phyloP scores from a whole-genome alignment of 768 basidiomycete species.

The Boletus rubroflammeus region DNA sequence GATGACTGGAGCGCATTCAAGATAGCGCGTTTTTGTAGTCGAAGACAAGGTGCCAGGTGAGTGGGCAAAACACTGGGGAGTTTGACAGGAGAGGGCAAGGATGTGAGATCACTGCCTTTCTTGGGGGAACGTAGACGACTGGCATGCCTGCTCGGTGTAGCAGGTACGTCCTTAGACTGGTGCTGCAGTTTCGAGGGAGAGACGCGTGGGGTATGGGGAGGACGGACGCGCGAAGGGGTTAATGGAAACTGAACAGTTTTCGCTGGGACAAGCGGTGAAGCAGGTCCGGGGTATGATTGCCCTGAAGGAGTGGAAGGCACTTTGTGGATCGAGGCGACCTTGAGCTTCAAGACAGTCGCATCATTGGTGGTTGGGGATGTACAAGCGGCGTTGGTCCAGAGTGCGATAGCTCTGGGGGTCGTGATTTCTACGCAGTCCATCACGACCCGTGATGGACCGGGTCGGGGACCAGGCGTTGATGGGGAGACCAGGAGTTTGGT shows the following conservation, averaged over 20 bases:
- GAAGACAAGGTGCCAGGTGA: constrained; percentile 44
- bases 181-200: constrained; percentile 16
- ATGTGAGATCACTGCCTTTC: constrained; percentile 7
- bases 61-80: constrained; percentile 34
- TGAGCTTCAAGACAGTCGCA: neutral
- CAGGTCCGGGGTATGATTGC: neutral
- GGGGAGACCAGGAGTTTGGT: constrained; percentile 12
- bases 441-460: constrained; percentile 19
- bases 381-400: neutral
- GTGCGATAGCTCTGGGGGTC: constrained; percentile 20
- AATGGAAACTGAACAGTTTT: constrained; percentile 10
- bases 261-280: neutral
- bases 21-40: constrained; percentile 56
- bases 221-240: constrained; percentile 13
- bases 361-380: constrained; percentile 13
- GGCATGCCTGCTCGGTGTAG: constrained; percentile 16
- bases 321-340: neutral
- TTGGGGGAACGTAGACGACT: constrained; percentile 9
- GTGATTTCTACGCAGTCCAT: constrained; percentile 32
- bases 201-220: constrained; percentile 12
- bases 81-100: constrained; percentile 15
- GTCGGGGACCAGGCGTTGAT: constrained; percentile 21
- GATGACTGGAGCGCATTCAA: constrained; percentile 42
- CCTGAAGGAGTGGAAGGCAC: constrained; percentile 23
- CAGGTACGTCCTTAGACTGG: constrained; percentile 7